Conservation (phyloP, 176 grass and related monocot genomes). For the Musa itinerans region DNA sequence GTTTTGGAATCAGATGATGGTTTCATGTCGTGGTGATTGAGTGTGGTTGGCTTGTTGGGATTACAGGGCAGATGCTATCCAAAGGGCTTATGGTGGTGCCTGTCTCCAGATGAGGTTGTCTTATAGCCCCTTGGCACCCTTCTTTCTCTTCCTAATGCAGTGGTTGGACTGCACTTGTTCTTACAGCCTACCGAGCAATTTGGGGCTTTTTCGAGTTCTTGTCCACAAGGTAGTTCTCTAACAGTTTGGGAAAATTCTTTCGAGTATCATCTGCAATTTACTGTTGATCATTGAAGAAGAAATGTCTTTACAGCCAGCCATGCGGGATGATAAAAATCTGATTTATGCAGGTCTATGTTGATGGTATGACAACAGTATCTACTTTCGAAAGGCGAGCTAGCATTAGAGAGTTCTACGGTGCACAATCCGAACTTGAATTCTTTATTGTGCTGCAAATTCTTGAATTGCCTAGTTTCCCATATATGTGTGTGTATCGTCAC, state of each 20-base stretch:
- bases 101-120: conserved; percentile 60
- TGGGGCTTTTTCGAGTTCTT: conserved; percentile 52
- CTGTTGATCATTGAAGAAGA: background rate
- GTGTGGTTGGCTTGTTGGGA: background rate
- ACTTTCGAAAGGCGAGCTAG: conserved; percentile 46
- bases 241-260: background rate
- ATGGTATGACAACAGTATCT: conserved; percentile 23
- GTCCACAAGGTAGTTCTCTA: conserved; percentile 31
- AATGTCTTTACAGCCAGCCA: too few species aligned
- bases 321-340: too few species aligned
- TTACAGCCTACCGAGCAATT: conserved; percentile 34
- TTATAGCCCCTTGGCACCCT: conserved; percentile 45
- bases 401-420: conserved; percentile 51
- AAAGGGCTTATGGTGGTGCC: conserved; percentile 43
- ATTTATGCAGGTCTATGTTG: conserved; percentile 36
- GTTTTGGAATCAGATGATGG: background rate
- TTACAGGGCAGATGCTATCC: conserved; percentile 38
- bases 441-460: background rate
- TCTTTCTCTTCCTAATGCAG: conserved; percentile 34
- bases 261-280: background rate
- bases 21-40: background rate
- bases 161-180: conserved; percentile 39
- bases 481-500: background rate
- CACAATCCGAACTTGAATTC: background rate
- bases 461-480: background rate